Evolutionary conservation across 192 early-diverging fungal genomes (phyloP), one percentile per base, ranked within the genome.

Genomic region (Funneliformis mosseae): DNA sequence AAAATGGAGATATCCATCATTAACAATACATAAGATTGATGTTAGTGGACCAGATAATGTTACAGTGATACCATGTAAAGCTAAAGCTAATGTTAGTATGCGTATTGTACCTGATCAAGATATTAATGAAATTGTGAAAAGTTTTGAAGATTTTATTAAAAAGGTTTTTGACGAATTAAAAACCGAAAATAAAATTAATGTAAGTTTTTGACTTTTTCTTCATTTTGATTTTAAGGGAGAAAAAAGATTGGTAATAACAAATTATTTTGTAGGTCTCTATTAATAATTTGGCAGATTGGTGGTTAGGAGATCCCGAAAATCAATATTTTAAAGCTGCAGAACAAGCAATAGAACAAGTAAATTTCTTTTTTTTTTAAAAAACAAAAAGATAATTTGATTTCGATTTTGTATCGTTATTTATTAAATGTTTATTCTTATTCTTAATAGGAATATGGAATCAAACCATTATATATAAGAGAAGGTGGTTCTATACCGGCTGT

Each of bases 401-500:
- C 4, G 3, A 18, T 74, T 60, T 8, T 60, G 0, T 66, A 61
- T 60, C 21, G 16, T 60, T 59, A 18, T 60, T 14, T 60, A n/a
- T 75, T 7, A 8, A 21, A n/a, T 23, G 23, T 78, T 43, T n/a
- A 18, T 62, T 38, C 10, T 10, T n/a, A 78, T n/a, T n/a, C n/a
- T n/a, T n/a, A 11, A 73, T 76, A 87, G 48, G 89, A 90, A 81
- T 90, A 88, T 88, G 87, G 87, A 16, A 80, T 86, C 14, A 89
- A 90, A 38, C 93, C 93, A 41, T 79, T 95, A 28, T 91, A 89
- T 79, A 93, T 95, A 75, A 87, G 93, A 21, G 93, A 95, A 78
- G 93, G 93, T 55, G 93, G 93, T 1, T 94, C 93, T 4, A 93
- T 95, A 70, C 91, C 93, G 0, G 92, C 93, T 0, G 90, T 95